Percentiles rank a stretch among this genome's conserved stretches.
Conservation (phyloP, 2,329 filamentous ascomycete genomes). For the Dactylonectria estremocensis region DNA sequence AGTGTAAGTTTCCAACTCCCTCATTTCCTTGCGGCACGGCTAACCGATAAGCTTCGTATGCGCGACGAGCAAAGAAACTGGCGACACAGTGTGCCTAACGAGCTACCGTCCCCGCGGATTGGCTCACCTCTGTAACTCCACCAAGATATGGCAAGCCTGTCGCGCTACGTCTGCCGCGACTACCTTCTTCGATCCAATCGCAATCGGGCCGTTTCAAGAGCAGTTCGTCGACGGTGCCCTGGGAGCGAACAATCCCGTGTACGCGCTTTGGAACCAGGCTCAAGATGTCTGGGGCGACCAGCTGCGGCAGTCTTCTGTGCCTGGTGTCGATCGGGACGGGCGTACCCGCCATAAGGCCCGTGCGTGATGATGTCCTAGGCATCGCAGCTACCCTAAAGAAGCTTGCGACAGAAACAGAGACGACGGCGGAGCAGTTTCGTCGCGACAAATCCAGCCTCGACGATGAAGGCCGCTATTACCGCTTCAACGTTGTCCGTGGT, state of each 20-base stretch:
- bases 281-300: not conserved
- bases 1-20: too few relatives aligned
- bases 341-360: not conserved
- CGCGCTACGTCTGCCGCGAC: not conserved
- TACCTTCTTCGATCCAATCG: not conserved
- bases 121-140: too few relatives aligned
- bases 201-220: not conserved
- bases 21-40: too few relatives aligned
- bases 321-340: not conserved
- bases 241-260: not conserved
- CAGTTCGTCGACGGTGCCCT: not conserved
- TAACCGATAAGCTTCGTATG: too few relatives aligned
- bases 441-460: conserved; percentile 51
- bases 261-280: not conserved
- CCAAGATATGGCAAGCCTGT: not conserved
- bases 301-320: not conserved
- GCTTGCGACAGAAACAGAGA: conserved; percentile 57
- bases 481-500: conserved; percentile 61
- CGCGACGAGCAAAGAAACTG: too few relatives aligned
- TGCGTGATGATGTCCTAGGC: not conserved
- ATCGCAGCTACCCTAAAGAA: conserved; percentile 34
- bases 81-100: too few relatives aligned
- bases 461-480: conserved; percentile 55
- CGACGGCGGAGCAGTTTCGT: conserved; percentile 56
- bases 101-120: too few relatives aligned